Evolutionary conservation across 1,284 basidiomycete genomes (phyloP).

Genomic region (Chiua sp.): DNA sequence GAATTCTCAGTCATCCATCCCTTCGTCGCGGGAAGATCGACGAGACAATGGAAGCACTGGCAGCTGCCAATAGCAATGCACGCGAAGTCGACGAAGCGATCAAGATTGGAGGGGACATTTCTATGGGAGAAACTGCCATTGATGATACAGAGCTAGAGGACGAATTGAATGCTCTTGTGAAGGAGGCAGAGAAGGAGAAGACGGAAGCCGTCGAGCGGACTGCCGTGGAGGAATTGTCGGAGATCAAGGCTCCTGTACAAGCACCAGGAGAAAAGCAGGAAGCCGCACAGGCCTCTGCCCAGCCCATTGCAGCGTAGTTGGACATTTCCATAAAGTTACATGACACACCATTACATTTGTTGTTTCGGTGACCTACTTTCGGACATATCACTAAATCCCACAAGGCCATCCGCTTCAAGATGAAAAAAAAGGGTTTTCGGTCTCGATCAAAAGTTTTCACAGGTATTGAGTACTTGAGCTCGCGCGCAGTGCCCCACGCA

Average conservation of each 20-base stretch:
- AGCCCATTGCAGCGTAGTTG: conserved; percentile 19
- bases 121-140: conserved; percentile 56
- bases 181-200: conserved; percentile 51
- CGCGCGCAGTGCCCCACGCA: too few species aligned
- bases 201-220: conserved; percentile 22
- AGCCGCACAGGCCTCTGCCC: neutral
- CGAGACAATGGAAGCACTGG: conserved; percentile 85
- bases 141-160: conserved; percentile 70
- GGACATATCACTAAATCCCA: neutral
- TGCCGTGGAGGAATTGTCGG: conserved; percentile 25
- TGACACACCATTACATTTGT: neutral
- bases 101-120: conserved; percentile 63
- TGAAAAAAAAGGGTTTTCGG: neutral
- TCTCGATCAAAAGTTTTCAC: neutral
- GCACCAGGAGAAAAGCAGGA: conserved; percentile 9
- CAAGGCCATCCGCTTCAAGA: neutral
- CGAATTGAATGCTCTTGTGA: conserved; percentile 58
- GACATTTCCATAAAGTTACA: neutral
- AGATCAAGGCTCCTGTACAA: conserved; percentile 20
- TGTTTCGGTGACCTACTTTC: neutral
- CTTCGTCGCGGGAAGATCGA: conserved; percentile 82
- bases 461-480: neutral
- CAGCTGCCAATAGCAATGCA: conserved; percentile 82
- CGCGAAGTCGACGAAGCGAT: conserved; percentile 85
- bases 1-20: conserved; percentile 80